Percentiles rank a stretch among this genome's conserved stretches.
These are phyloP conservation scores for Ustulina deusta DNA, from an alignment of 2,329 filamentous ascomycete species.

Conservation along the genomic window DNA sequence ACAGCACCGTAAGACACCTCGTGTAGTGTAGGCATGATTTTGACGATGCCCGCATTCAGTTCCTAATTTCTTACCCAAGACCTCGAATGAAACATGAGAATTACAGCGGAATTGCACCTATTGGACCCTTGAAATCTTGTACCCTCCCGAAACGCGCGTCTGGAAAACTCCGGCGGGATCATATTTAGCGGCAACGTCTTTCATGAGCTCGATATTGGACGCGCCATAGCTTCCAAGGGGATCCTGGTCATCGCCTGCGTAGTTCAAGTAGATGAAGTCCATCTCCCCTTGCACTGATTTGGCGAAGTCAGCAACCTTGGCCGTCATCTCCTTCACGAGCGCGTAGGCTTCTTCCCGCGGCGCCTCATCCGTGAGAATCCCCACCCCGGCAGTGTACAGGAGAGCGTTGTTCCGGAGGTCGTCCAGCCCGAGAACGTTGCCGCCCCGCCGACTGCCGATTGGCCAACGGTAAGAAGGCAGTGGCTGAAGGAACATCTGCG, in stretches of 20 bases:
- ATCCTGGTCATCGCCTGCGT: slow-evolving; percentile 49
- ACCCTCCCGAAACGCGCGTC: slow-evolving; percentile 50
- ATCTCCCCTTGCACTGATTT: slow-evolving; percentile 43
- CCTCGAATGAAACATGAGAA: too few relatives aligned
- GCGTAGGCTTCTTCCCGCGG: slow-evolving; percentile 40
- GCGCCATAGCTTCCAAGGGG: slow-evolving; percentile 49
- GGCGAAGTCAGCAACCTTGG: slow-evolving; percentile 40
- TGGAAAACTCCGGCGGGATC: slow-evolving; percentile 50
- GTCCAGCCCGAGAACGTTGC: slow-evolving; percentile 49
- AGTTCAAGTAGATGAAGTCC: slow-evolving; percentile 51
- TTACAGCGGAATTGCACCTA: neutral
- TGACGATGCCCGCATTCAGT: too few relatives aligned
- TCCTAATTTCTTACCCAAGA: too few relatives aligned
- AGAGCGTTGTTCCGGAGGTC: slow-evolving; percentile 39
- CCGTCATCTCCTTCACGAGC: slow-evolving; percentile 35
- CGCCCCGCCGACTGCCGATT: slow-evolving; percentile 40
- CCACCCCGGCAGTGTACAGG: slow-evolving; percentile 42
- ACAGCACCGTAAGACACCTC: neutral
- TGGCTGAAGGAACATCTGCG: slow-evolving; percentile 43
- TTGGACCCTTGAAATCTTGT: slow-evolving; percentile 47
- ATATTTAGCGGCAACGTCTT: slow-evolving; percentile 46
- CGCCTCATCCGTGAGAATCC: slow-evolving; percentile 32
- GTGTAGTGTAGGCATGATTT: too few relatives aligned
- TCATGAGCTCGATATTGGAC: slow-evolving; percentile 45
- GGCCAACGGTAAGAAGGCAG: slow-evolving; percentile 42